Conservation (phyloP, 225 moss, liverwort and hornwort genomes). For the Sphagnum tenellum region DNA sequence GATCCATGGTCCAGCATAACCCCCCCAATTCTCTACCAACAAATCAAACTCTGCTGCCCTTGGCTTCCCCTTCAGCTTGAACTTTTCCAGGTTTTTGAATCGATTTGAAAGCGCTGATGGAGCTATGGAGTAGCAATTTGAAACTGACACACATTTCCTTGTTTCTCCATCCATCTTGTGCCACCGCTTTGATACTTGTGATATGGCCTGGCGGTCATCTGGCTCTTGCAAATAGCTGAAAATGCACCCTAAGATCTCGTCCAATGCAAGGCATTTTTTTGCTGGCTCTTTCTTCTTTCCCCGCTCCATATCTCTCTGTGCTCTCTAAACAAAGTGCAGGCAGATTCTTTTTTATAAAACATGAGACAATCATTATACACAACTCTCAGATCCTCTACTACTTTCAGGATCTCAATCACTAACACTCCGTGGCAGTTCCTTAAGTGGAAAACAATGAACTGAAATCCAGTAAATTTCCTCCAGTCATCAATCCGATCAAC, state of each 20-base stretch:
- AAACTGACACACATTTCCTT: conserved; percentile 24
- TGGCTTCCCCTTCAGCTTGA: conserved; percentile 68
- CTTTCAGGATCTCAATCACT: too few relatives aligned
- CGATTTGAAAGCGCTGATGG: conserved; percentile 23
- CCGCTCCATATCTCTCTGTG: too few relatives aligned
- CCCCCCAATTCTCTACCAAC: conserved; percentile 58
- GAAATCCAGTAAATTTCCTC: too few relatives aligned
- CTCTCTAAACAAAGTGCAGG: too few relatives aligned
- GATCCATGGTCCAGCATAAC: conserved; percentile 60
- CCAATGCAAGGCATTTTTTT: conserved; percentile 33
- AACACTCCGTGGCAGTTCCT: too few relatives aligned
- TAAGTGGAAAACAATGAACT: too few relatives aligned
- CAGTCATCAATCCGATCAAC: too few relatives aligned
- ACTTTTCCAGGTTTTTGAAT: conserved; percentile 27
- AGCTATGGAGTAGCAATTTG: conserved; percentile 28
- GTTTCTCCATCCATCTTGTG: conserved; percentile 28
- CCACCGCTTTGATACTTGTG: conserved; percentile 30
- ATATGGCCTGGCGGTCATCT: conserved; percentile 25
- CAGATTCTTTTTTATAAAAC: too few relatives aligned
- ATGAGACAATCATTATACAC: too few relatives aligned
- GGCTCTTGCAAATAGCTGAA: conserved; percentile 22
- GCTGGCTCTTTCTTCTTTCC: too few relatives aligned
- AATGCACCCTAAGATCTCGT: conserved; percentile 27
- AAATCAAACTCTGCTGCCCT: conserved; percentile 57
- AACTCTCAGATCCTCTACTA: too few relatives aligned